Evolutionary conservation across 306 rosid species (phyloP).

Genomic region (Cyamopsis tetragonoloba): DNA sequence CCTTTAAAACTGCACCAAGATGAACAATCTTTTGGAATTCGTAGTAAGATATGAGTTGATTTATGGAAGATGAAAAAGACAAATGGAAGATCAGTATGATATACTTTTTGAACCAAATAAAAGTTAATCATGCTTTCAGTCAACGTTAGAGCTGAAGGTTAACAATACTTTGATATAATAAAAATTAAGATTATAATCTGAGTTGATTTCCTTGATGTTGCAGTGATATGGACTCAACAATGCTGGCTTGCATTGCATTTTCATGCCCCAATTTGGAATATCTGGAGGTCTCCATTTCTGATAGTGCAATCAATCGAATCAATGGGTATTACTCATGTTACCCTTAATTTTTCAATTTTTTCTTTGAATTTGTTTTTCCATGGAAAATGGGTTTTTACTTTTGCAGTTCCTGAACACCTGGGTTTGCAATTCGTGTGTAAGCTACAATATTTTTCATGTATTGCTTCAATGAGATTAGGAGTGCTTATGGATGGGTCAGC

Average conservation of each 20-base stretch:
- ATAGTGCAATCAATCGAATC: slow-evolving; percentile 54
- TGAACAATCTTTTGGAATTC: background rate
- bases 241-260: slow-evolving; percentile 78
- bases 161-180: background rate
- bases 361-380: background rate
- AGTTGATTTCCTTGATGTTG: background rate
- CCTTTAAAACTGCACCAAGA: background rate
- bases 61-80: background rate
- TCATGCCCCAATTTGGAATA: slow-evolving; percentile 72
- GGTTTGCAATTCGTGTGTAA: too few relatives aligned
- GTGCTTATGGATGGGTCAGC: too few relatives aligned
- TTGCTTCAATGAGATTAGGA: too few relatives aligned
- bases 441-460: too few relatives aligned
- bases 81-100: background rate
- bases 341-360: background rate
- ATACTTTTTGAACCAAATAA: background rate
- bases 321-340: slow-evolving; percentile 45
- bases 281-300: slow-evolving; percentile 54
- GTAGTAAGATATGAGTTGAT: slow-evolving; percentile 16
- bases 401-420: too few relatives aligned
- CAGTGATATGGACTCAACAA: slow-evolving; percentile 72
- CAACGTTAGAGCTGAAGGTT: background rate
- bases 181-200: background rate
- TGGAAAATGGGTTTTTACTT: background rate
- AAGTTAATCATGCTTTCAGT: background rate